phyloP scores from a whole-genome alignment of 2,329 filamentous ascomycete genomes.

The Nemania sp. region DNA sequence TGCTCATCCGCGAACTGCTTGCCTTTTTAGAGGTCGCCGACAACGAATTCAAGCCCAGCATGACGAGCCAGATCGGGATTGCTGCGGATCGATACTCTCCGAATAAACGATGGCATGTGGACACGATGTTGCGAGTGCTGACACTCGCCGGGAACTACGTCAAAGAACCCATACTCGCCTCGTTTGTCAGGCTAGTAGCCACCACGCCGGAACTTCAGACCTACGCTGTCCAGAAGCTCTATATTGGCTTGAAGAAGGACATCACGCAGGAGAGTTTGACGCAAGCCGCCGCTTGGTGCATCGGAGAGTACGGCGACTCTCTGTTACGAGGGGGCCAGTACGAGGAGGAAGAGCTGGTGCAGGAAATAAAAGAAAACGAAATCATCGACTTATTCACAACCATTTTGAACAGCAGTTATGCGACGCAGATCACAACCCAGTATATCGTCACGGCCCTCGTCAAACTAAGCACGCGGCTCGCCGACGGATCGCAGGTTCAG shows the following conservation, averaged over 20 bases:
- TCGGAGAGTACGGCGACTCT: constrained; percentile 93
- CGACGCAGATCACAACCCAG: constrained; percentile 86
- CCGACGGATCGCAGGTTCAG: constrained; percentile 82
- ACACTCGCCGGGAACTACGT: constrained; percentile 95
- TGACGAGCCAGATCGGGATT: constrained; percentile 98
- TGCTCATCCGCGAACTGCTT: constrained; percentile 88
- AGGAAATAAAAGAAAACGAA: constrained; percentile 80
- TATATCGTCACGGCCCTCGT: constrained; percentile 95
- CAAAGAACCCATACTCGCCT: constrained; percentile 96
- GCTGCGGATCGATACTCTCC: constrained; percentile 94
- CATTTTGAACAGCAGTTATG: constrained; percentile 93
- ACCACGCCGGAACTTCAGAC: constrained; percentile 94
- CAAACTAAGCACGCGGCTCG: constrained; percentile 89
- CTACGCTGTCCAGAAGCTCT: constrained; percentile 95
- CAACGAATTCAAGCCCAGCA: constrained; percentile 97
- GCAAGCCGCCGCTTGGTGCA: constrained; percentile 92
- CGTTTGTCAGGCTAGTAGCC: constrained; percentile 92
- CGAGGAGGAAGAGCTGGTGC: constrained; percentile 88
- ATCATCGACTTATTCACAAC: constrained; percentile 90
- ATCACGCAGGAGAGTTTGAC: constrained; percentile 97
- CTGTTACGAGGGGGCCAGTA: constrained; percentile 88
- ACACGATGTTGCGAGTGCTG: constrained; percentile 93
- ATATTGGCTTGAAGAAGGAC: constrained; percentile 87
- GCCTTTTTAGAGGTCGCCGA: constrained; percentile 97
- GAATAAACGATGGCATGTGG: constrained; percentile 97